Percentiles rank a stretch among this genome's conserved stretches.
phyloP scores from a whole-genome alignment of 2,329 filamentous ascomycete genomes.

The Tolypocladium sp. region DNA sequence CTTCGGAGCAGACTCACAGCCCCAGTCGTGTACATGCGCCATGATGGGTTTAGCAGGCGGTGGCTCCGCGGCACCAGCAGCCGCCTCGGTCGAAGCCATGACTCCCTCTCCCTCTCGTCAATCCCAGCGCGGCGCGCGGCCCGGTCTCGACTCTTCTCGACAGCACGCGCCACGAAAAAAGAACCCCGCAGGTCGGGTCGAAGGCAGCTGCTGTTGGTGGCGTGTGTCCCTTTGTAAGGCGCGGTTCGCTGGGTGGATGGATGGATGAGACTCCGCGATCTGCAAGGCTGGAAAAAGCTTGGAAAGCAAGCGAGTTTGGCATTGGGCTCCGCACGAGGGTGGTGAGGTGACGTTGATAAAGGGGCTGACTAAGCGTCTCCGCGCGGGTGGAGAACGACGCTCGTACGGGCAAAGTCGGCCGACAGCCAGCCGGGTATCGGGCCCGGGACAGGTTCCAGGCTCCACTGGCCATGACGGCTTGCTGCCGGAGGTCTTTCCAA shows the following conservation, averaged over 20 bases:
- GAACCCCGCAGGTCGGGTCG: not conserved
- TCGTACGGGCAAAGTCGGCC: too few relatives aligned
- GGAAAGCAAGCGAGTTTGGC: not conserved
- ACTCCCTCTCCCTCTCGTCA: not conserved
- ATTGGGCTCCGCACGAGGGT: not conserved
- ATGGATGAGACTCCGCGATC: not conserved
- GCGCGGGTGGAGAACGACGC: too few relatives aligned
- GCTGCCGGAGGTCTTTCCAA: not conserved
- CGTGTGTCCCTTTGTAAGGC: not conserved
- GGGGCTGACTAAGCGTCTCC: not conserved
- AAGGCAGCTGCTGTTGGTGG: not conserved
- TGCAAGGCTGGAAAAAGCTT: not conserved
- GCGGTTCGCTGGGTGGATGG: not conserved
- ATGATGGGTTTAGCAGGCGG: conserved; percentile 21
- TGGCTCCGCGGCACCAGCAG: not conserved
- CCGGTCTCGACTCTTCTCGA: not conserved
- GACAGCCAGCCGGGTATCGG: not conserved
- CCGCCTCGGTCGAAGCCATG: not conserved
- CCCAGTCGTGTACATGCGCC: conserved; percentile 34
- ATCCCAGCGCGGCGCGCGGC: not conserved
- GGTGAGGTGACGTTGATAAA: not conserved
- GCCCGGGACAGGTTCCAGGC: not conserved
- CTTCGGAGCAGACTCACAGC: conserved; percentile 30
- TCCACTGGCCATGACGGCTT: not conserved
- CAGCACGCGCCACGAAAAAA: not conserved